Conservation (phyloP, 768 basidiomycete genomes). For the Nidularia pulvinata region DNA sequence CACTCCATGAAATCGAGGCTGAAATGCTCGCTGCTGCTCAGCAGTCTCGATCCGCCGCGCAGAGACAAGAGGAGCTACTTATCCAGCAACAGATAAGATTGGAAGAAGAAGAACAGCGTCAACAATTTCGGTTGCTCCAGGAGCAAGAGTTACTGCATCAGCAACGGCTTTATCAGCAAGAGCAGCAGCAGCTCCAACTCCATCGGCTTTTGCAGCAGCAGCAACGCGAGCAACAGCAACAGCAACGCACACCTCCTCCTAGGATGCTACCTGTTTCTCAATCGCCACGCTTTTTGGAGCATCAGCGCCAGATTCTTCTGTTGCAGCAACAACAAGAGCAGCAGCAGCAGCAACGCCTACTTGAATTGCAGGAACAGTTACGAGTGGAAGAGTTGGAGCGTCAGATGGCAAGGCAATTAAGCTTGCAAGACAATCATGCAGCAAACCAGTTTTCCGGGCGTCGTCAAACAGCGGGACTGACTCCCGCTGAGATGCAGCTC, state of each 20-base stretch:
- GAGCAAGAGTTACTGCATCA: conserved; percentile 34
- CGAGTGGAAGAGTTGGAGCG: conserved; percentile 67
- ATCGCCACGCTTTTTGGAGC: conserved; percentile 79
- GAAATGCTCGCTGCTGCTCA: conserved; percentile 75
- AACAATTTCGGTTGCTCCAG: conserved; percentile 21
- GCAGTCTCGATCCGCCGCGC: conserved; percentile 24
- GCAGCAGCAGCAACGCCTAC: conserved; percentile 56
- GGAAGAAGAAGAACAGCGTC: conserved; percentile 20
- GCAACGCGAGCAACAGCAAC: conserved; percentile 51
- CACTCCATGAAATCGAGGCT: conserved; percentile 80
- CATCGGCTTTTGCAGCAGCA: conserved; percentile 41
- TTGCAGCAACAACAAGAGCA: conserved; percentile 70
- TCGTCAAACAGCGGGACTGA: conserved; percentile 36
- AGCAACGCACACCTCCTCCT: conserved; percentile 65
- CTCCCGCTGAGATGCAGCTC: conserved; percentile 48
- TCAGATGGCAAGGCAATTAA: conserved; percentile 54
- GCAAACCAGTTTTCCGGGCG: conserved; percentile 34
- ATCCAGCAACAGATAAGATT: conserved; percentile 47
- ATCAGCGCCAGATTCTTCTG: conserved; percentile 68
- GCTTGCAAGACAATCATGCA: conserved; percentile 32
- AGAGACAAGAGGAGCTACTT: conserved; percentile 17
- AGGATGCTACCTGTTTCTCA: conserved; percentile 75
- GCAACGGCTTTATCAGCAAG: conserved; percentile 31
- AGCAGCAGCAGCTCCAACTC: conserved; percentile 44
- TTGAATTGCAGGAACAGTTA: conserved; percentile 66